These are phyloP conservation scores for Dysphania ambrosioides DNA, from an alignment of 148 eudicot species.

Conservation along the genomic window DNA sequence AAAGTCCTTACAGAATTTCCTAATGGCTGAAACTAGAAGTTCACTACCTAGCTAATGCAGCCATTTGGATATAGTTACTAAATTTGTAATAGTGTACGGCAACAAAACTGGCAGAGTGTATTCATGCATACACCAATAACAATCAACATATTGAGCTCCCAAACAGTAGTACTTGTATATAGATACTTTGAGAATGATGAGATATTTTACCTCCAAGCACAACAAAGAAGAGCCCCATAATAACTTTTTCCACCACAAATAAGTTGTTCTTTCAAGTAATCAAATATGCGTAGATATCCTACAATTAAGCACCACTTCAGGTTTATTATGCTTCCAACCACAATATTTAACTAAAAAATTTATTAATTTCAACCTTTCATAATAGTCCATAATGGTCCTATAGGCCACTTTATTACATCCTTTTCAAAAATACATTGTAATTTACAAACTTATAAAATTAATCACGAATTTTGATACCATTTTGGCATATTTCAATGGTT, in stretches of 20 bases:
- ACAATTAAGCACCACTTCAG: constrained; percentile 21
- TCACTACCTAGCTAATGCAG: background rate
- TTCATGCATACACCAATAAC: constrained; percentile 7
- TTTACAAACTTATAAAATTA: too few species aligned
- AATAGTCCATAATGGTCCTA: too few species aligned
- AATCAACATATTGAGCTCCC: constrained; percentile 9
- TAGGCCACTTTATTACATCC: too few species aligned
- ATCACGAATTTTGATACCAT: too few species aligned
- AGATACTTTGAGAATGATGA: background rate
- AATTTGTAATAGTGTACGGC: background rate
- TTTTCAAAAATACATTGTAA: too few species aligned
- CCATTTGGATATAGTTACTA: too few species aligned
- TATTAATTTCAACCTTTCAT: too few species aligned
- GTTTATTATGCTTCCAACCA: background rate
- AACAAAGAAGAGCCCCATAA: constrained; percentile 76
- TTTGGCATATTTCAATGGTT: too few species aligned
- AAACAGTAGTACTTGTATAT: too few species aligned
- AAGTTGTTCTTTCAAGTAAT: constrained; percentile 64
- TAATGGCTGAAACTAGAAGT: background rate
- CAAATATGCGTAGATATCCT: constrained; percentile 76
- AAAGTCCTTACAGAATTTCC: background rate
- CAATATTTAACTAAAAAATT: too few species aligned
- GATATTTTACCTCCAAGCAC: constrained; percentile 67
- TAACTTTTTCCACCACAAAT: constrained; percentile 82
- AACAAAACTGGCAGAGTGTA: background rate